Conservation (phyloP, 805 yeast genomes). For the Barnettozyma pratensis region DNA sequence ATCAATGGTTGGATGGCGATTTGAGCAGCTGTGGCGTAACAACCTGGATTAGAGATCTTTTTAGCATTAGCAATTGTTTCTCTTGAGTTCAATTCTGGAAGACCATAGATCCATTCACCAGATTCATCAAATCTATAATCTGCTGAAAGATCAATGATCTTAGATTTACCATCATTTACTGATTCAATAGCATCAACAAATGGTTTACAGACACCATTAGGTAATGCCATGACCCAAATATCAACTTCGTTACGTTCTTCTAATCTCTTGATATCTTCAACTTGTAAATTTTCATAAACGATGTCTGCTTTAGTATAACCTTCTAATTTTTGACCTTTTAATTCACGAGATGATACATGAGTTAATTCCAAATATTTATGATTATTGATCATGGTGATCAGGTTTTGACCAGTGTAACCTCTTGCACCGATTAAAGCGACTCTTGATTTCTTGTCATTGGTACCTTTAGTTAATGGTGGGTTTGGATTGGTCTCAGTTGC, state of each 20-base stretch:
- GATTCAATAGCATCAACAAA: slow-evolving; percentile 77
- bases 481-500: slow-evolving; percentile 51
- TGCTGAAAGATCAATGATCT: slow-evolving; percentile 89
- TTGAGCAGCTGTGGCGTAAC: slow-evolving; percentile 99
- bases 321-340: slow-evolving; percentile 77
- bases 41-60: slow-evolving; percentile 94
- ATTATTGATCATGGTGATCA: slow-evolving; percentile 76
- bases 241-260: slow-evolving; percentile 80
- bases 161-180: slow-evolving; percentile 59
- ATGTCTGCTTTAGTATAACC: slow-evolving; percentile 84
- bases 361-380: slow-evolving; percentile 87
- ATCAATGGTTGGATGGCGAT: slow-evolving; percentile 82
- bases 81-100: slow-evolving; percentile 86
- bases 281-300: slow-evolving; percentile 77
- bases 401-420: slow-evolving; percentile 94
- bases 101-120: slow-evolving; percentile 88
- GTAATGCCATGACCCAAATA: slow-evolving; percentile 99
- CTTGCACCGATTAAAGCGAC: slow-evolving; percentile 98
- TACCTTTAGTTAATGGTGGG: slow-evolving; percentile 65
- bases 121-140: slow-evolving; percentile 91
- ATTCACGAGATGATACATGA: slow-evolving; percentile 94
- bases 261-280: slow-evolving; percentile 76
- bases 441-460: slow-evolving; percentile 55
- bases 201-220: slow-evolving; percentile 93
- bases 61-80: slow-evolving; percentile 59